Conservation (phyloP, 1,284 basidiomycete genomes). For the Termitomyces sp. region DNA sequence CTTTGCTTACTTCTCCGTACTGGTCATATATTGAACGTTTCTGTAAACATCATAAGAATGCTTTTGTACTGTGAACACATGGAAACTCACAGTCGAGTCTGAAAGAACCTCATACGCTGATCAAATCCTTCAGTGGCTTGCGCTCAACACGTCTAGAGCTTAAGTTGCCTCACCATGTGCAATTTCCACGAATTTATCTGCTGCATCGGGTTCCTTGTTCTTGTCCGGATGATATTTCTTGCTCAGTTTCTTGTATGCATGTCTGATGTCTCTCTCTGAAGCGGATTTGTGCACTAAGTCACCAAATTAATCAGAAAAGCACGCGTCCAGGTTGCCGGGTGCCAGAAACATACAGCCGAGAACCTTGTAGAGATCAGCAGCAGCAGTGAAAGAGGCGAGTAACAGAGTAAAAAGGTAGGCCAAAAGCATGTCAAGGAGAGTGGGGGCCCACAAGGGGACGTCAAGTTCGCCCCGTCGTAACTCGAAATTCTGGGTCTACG, state of each 20-base stretch:
- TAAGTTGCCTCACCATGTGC: constrained; percentile 63
- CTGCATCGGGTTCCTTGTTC: constrained; percentile 79
- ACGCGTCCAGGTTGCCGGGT: constrained; percentile 21
- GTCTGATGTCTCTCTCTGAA: constrained; percentile 82
- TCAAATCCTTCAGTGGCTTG: constrained; percentile 6
- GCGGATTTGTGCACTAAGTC: constrained; percentile 69
- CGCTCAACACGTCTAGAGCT: background rate
- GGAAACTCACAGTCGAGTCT: constrained; percentile 58
- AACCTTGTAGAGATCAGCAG: constrained; percentile 71
- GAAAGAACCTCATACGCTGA: constrained; percentile 92
- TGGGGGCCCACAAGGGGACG: constrained; percentile 17
- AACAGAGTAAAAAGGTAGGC: constrained; percentile 39
- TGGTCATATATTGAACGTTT: constrained; percentile 90
- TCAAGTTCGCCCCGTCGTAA: background rate
- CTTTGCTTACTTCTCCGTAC: constrained; percentile 71
- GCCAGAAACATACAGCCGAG: constrained; percentile 58
- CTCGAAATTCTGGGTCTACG: constrained; percentile 15
- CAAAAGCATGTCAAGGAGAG: constrained; percentile 28
- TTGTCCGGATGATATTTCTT: constrained; percentile 92
- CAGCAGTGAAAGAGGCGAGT: constrained; percentile 44
- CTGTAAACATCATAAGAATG: constrained; percentile 34
- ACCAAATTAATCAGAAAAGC: constrained; percentile 3
- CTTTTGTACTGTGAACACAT: background rate
- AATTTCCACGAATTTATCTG: constrained; percentile 85
- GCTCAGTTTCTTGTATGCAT: constrained; percentile 87